Percentiles rank a stretch among this genome's conserved stretches.
These are phyloP conservation scores for Dictyostelium firmibasis DNA, from an alignment of 78 protist genomes.

Conservation along the genomic window DNA sequence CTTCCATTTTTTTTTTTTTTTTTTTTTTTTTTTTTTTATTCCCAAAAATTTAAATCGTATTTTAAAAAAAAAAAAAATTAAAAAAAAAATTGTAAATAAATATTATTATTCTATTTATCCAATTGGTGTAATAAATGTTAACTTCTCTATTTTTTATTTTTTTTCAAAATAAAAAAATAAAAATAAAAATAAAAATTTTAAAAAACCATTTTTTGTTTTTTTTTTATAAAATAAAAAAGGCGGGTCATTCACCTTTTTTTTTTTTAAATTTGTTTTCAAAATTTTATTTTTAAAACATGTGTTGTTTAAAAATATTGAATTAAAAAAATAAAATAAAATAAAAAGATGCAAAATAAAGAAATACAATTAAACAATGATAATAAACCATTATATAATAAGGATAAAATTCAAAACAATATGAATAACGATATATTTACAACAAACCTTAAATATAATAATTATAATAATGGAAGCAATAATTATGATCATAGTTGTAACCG, in stretches of 20 bases:
- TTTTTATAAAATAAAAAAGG: too few relatives aligned
- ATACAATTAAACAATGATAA: background rate
- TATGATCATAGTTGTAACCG: background rate
- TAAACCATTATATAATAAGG: background rate
- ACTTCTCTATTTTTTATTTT: too few relatives aligned
- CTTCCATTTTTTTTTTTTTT: conserved; percentile 3
- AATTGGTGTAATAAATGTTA: too few relatives aligned
- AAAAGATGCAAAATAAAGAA: background rate
- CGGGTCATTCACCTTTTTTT: too few relatives aligned
- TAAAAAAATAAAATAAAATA: background rate
- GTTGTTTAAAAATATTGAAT: background rate
- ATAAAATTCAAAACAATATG: background rate
- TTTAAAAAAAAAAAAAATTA: background rate
- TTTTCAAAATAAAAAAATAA: too few relatives aligned
- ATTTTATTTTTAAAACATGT: too few relatives aligned
- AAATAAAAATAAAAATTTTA: too few relatives aligned
- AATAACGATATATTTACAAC: too few relatives aligned
- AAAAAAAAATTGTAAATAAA: background rate
- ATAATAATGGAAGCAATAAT: too few relatives aligned
- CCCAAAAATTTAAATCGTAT: background rate
- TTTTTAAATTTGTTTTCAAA: background rate
- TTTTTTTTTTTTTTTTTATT: background rate
- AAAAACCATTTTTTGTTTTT: too few relatives aligned
- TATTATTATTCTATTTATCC: too few relatives aligned
- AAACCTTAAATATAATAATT: background rate